Evolutionary conservation across 2,329 filamentous ascomycete genomes (phyloP).

Genomic region (Botryosphaeria dothidea): DNA sequence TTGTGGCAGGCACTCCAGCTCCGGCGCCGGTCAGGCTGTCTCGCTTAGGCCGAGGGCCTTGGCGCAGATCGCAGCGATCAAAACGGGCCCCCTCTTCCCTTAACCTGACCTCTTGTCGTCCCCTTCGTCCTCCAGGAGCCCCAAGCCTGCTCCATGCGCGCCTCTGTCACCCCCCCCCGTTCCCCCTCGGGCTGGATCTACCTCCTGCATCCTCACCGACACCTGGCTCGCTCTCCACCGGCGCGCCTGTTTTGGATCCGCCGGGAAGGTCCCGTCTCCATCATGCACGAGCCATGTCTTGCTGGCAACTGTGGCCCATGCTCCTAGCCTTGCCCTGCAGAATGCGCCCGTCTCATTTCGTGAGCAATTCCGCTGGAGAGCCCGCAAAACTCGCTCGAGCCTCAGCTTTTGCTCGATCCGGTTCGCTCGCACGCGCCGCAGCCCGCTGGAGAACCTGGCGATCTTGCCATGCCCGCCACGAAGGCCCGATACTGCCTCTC

Average conservation of each 20-base stretch:
- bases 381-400: not conserved
- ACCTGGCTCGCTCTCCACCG: not conserved
- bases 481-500: not conserved
- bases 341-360: constrained; percentile 10
- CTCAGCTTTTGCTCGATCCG: not conserved
- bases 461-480: not conserved
- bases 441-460: not conserved
- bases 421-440: not conserved
- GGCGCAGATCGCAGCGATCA: constrained; percentile 15
- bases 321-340: constrained; percentile 1
- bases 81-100: not conserved
- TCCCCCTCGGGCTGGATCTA: not conserved
- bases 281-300: constrained; percentile 11
- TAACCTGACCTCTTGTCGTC: constrained; percentile 1
- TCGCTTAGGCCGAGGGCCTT: constrained; percentile 3
- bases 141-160: not conserved
- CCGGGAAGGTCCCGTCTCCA: constrained; percentile 16
- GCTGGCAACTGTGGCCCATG: constrained; percentile 11
- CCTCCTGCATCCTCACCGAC: constrained; percentile 12
- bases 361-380: not conserved
- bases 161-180: not conserved
- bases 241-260: constrained; percentile 11
- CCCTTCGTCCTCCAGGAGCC: not conserved
- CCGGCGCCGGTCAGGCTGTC: not conserved
- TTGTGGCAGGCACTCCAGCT: not conserved